Percentiles rank a stretch among this genome's conserved stretches.
Evolutionary conservation across 2,329 filamentous ascomycete species (phyloP).

Genomic region (Trichoderma sp.): DNA sequence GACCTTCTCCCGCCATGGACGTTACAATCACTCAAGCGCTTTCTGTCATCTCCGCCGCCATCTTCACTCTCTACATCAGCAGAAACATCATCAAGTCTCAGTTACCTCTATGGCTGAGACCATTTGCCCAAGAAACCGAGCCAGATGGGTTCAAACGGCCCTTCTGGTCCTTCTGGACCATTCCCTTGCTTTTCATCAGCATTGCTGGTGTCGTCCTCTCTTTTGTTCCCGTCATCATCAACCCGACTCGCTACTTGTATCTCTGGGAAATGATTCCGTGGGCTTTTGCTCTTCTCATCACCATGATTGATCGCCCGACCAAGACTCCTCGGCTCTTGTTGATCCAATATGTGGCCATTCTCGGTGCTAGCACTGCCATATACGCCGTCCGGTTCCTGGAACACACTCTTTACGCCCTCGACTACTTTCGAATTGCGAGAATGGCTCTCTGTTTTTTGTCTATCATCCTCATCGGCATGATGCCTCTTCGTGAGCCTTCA

Average conservation of each 20-base stretch:
- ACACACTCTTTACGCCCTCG: slow-evolving; percentile 22
- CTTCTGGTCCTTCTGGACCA: slow-evolving; percentile 41
- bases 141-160: slow-evolving; percentile 26
- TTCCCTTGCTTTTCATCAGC: slow-evolving; percentile 34
- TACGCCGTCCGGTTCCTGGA: slow-evolving; percentile 33
- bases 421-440: slow-evolving; percentile 28
- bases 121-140: slow-evolving; percentile 42
- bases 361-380: slow-evolving; percentile 31
- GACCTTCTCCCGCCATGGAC: slow-evolving; percentile 15
- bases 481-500: slow-evolving; percentile 38
- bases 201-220: slow-evolving; percentile 36
- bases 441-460: slow-evolving; percentile 27
- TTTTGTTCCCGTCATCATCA: slow-evolving; percentile 30
- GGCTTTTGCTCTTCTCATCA: slow-evolving; percentile 37
- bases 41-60: slow-evolving; percentile 29
- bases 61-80: slow-evolving; percentile 31
- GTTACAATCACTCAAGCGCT: slow-evolving; percentile 24
- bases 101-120: slow-evolving; percentile 41
- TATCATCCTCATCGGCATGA: slow-evolving; percentile 34
- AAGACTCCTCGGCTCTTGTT: slow-evolving; percentile 43
- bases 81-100: slow-evolving; percentile 27
- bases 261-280: slow-evolving; percentile 41
- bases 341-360: slow-evolving; percentile 37
- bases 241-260: slow-evolving; percentile 27
- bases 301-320: slow-evolving; percentile 37